Base-by-base conservation (phyloP, 2,329 filamentous ascomycete species). In the Verticillium klebahnii region DNA sequence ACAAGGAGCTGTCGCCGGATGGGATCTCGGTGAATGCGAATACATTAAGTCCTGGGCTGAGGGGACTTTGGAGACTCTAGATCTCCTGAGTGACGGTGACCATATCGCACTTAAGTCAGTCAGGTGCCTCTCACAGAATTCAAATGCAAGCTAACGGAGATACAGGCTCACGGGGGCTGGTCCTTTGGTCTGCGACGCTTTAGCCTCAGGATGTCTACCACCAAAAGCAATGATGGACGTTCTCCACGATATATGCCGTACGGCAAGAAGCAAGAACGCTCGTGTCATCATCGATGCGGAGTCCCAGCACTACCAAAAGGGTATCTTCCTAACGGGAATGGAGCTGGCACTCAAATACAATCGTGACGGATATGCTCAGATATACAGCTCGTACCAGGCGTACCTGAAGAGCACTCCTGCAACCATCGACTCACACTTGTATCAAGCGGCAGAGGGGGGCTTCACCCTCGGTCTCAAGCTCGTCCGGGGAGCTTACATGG, bases 391-490 rank as follows among this genome's bases (percentile, higher is more conserved):
- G 2, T 86, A 86, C 71, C 84, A 86, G 64, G 81, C 78, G 57
- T 86, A 86, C 67, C 76, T 86, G 19, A 82, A 82, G 69, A 72
- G 73, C 58, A 82, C 79, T 1, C 70, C 78, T 0, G 68, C 64
- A 9, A 76, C 73, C 3, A 66, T 86, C 2, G 71, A 75, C 0
- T 65, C 71, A 25, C 81, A 86, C 62, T 74, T 86, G n/a, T 72
- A 71, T 1, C 67, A 65, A 0, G 83, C 84, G 0, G 66, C 72
- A 5, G 71, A 78, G 2, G 76, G 80, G 32, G 73, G 72, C 2
- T 86, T 82, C 68, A 83, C 80, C 0, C 75, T 84, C 0, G 84
- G 84, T 17, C 72, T 85, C 58, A 86, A 87, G 69, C 73, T 86
- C 9, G 84, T 86, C 2, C 77, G 83, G 11, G 82, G 83, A 23